phyloP scores from a whole-genome alignment of 495 filamentous ascomycete species.

The Neurospora sp. region DNA sequence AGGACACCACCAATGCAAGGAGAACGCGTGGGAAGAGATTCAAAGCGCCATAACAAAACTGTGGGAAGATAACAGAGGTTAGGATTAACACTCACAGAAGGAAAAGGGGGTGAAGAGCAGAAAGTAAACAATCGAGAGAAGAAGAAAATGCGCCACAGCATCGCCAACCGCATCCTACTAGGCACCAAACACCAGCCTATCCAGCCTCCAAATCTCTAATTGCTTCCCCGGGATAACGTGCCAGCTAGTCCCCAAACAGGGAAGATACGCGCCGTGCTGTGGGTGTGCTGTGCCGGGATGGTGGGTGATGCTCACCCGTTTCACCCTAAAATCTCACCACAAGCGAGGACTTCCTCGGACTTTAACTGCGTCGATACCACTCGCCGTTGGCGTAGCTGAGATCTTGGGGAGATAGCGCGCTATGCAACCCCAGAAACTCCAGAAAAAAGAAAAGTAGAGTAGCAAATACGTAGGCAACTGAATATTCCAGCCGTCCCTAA shows the following conservation, averaged over 20 bases:
- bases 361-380: not conserved
- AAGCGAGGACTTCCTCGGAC: not conserved
- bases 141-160: too few species aligned
- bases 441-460: too few species aligned
- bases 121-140: too few species aligned
- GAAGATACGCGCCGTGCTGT: not conserved
- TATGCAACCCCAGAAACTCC: not conserved
- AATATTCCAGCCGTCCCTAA: too few species aligned
- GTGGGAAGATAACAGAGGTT: too few species aligned
- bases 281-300: not conserved
- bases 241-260: not conserved
- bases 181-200: not conserved
- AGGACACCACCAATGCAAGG: too few species aligned
- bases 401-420: too few species aligned
- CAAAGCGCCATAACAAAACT: too few species aligned
- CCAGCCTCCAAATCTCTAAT: not conserved
- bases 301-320: not conserved
- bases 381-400: not conserved
- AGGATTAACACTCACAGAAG: too few species aligned
- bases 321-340: not conserved
- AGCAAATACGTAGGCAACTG: too few species aligned
- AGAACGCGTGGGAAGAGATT: too few species aligned
- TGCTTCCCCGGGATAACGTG: not conserved
- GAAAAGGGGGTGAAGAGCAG: too few species aligned
- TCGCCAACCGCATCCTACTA: not conserved